Evolutionary conservation across 352 stramenopile genomes (phyloP), one percentile per base, ranked within the genome.

Genomic region (Globisporangium acanthophoron): DNA sequence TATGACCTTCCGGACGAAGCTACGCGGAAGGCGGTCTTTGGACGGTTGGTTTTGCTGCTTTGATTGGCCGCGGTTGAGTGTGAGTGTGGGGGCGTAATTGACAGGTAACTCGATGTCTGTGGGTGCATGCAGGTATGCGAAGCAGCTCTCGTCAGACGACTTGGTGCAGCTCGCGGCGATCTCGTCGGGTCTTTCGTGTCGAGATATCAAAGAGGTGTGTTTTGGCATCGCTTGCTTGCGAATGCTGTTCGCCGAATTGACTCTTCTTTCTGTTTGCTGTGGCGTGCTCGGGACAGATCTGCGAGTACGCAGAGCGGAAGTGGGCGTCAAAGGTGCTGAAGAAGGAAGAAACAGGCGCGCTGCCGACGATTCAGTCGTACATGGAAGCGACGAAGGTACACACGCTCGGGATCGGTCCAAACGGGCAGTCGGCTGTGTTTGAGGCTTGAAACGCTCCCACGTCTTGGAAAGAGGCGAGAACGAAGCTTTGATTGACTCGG

Each of bases 201-300:
- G 93, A 56, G 93, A 97, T 63, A 97, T 98, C 59, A 97, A 97
- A 76, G 92, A 98, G 79, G 86, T 92, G 51, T n/a, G 51, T 8
- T 8, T 31, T 20, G 44, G 9, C 3, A n/a, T 15, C 2, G 16
- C 9, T 15, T 52, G 31, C 7, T 21, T 43, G 31, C 16, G 27
- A 8, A 11, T 37, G 16, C 1, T 35, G 45, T 47, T 20, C 8
- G 4, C 2, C 33, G 27, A 31, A 35, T 18, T 33, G 33, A 39
- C 24, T 6, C 24, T 31, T 29, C 3, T 15, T 40, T 0, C 0
- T 20, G 21, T 21, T 5, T 11, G 13, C 4, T 11, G 11, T 39
- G 27, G 33, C 8, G 27, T 39, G 9, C 12, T 39, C 15, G 6
- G 39, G 12, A 4, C 61, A 95, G 81, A 92, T 95, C 52, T 98